phyloP scores from a whole-genome alignment of 2,329 filamentous ascomycete genomes.

The Coniochaeta prunicola region DNA sequence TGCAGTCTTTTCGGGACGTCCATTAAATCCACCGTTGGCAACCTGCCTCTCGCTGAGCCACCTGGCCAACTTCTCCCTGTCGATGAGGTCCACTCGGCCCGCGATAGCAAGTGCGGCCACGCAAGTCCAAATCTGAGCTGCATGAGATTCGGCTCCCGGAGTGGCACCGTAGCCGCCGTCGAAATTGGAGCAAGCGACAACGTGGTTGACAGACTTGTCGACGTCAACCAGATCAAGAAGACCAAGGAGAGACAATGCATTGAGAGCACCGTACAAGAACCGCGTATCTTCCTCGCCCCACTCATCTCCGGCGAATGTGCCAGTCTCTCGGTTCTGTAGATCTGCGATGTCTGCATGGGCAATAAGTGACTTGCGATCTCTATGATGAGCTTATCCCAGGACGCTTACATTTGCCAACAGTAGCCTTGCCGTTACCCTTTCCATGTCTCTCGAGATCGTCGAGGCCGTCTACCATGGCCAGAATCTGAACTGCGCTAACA shows the following conservation, averaged over 20 bases:
- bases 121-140: conserved; percentile 94
- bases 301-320: conserved; percentile 88
- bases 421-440: conserved; percentile 61
- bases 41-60: conserved; percentile 95
- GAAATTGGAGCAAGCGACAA: conserved; percentile 81
- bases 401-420: conserved; percentile 71
- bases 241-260: conserved; percentile 77
- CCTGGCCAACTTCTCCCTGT: conserved; percentile 72
- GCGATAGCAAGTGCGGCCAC: conserved; percentile 81
- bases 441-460: conserved; percentile 70
- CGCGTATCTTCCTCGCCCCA: conserved; percentile 96
- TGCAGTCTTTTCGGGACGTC: conserved; percentile 88
- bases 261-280: conserved; percentile 86
- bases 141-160: conserved; percentile 88
- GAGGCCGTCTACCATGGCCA: conserved; percentile 79
- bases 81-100: conserved; percentile 70
- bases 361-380: background rate
- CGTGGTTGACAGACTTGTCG: conserved; percentile 69
- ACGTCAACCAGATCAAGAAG: conserved; percentile 70
- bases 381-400: background rate
- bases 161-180: conserved; percentile 89
- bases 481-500: conserved; percentile 87
- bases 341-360: conserved; percentile 59
- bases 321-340: conserved; percentile 73
- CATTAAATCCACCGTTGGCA: conserved; percentile 82